Evolutionary conservation across 305 asterid genomes (phyloP).

Genomic region (Solanum hybrid): DNA sequence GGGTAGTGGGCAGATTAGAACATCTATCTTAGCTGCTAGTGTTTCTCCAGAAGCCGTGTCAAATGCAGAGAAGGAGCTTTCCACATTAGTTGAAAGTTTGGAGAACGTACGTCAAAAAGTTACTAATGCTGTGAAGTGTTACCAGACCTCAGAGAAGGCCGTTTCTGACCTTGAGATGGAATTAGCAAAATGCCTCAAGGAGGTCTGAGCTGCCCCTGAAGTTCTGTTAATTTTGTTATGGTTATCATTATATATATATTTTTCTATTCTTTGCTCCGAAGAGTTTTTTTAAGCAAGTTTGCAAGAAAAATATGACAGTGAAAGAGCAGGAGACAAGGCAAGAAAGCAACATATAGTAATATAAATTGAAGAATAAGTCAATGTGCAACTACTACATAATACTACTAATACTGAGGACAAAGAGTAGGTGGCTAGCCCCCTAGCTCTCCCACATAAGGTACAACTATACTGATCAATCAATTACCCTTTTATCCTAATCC

Average conservation of each 20-base stretch:
- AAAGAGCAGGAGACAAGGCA: neutral
- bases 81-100: constrained; percentile 51
- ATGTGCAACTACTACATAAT: neutral
- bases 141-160: constrained; percentile 51
- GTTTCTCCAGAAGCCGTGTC: constrained; percentile 66
- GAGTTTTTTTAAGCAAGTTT: neutral
- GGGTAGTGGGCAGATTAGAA: constrained; percentile 74
- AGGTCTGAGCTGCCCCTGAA: constrained; percentile 29
- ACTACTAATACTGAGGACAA: neutral
- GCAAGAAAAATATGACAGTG: neutral
- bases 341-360: neutral
- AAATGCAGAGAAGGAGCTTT: constrained; percentile 64
- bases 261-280: neutral
- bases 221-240: neutral
- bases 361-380: neutral
- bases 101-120: constrained; percentile 32
- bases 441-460: neutral
- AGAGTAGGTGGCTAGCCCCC: neutral
- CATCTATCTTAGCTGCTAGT: constrained; percentile 60
- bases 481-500: neutral
- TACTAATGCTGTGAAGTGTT: constrained; percentile 44
- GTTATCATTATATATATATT: neutral
- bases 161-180: constrained; percentile 65
- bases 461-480: too few relatives aligned
- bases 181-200: constrained; percentile 67